Evolutionary conservation across 2,329 filamentous ascomycete genomes (phyloP).

Genomic region (Penicillium corylophilum): DNA sequence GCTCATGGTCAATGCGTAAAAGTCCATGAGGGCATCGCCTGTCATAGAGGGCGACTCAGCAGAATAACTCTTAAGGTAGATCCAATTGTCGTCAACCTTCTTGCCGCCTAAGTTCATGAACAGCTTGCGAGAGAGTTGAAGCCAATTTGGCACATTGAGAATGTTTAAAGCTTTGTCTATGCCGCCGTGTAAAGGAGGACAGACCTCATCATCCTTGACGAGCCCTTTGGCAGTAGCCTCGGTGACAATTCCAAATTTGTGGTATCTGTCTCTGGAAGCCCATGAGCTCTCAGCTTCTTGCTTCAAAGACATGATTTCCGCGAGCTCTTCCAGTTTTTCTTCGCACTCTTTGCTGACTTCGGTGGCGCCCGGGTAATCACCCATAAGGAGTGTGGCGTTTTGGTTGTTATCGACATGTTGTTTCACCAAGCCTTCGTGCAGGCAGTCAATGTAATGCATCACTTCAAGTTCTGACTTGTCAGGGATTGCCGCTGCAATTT

Average conservation of each 20-base stretch:
- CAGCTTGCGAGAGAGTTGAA: slow-evolving; percentile 62
- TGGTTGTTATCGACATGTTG: slow-evolving; percentile 38
- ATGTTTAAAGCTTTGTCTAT: slow-evolving; percentile 55
- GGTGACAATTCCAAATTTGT: slow-evolving; percentile 65
- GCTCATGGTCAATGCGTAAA: slow-evolving; percentile 66
- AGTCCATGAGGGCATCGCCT: slow-evolving; percentile 72
- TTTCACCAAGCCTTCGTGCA: slow-evolving; percentile 54
- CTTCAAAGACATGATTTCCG: slow-evolving; percentile 62
- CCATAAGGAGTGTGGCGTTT: slow-evolving; percentile 44
- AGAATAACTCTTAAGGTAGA: slow-evolving; percentile 44
- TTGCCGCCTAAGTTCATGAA: slow-evolving; percentile 71
- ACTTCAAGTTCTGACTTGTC: slow-evolving; percentile 77
- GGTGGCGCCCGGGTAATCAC: slow-evolving; percentile 67
- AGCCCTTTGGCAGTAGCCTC: slow-evolving; percentile 30
- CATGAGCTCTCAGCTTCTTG: slow-evolving; percentile 64
- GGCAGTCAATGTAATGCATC: slow-evolving; percentile 63
- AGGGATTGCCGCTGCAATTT: slow-evolving; percentile 62
- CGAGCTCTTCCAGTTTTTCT: slow-evolving; percentile 64
- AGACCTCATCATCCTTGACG: slow-evolving; percentile 25
- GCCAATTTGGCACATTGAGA: slow-evolving; percentile 60
- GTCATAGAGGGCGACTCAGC: slow-evolving; percentile 65
- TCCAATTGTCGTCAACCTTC: slow-evolving; percentile 67
- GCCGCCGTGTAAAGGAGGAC: slow-evolving; percentile 28
- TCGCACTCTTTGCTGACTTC: slow-evolving; percentile 70
- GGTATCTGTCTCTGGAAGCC: slow-evolving; percentile 61